Evolutionary conservation across 495 filamentous ascomycete genomes (phyloP).

Genomic region (Tuber microsphaerosporum): DNA sequence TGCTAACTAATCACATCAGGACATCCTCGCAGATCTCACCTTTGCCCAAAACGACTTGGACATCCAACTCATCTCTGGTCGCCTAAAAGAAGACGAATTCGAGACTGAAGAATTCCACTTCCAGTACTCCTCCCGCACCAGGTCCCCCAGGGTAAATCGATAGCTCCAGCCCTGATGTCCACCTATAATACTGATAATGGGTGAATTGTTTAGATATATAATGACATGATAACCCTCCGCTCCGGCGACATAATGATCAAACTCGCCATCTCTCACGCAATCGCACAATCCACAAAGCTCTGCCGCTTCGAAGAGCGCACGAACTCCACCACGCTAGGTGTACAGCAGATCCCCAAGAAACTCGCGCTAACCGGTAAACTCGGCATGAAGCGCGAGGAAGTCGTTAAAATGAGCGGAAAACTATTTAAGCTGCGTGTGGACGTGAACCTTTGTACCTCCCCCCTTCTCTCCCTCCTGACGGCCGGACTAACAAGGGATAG

Average conservation of each 20-base stretch:
- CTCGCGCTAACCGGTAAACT: conserved; percentile 83
- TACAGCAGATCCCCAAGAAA: conserved; percentile 80
- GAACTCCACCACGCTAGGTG: conserved; percentile 86
- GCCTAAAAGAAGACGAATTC: conserved; percentile 62
- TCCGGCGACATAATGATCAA: conserved; percentile 99
- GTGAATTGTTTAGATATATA: conserved; percentile 55
- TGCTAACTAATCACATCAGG: conserved; percentile 41
- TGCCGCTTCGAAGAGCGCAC: conserved; percentile 96
- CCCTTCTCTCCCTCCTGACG: background rate
- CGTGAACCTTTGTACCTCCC: conserved; percentile 83
- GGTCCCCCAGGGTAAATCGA: conserved; percentile 59
- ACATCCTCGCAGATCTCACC: conserved; percentile 88
- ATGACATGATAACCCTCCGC: conserved; percentile 97
- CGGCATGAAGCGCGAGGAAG: conserved; percentile 85
- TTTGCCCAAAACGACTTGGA: conserved; percentile 60
- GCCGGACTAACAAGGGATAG: conserved; percentile 45
- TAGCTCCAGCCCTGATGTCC: background rate
- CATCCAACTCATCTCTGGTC: conserved; percentile 42
- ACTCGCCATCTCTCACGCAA: conserved; percentile 90
- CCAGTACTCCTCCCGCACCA: conserved; percentile 79
- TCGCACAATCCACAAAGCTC: conserved; percentile 94
- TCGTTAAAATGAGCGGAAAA: conserved; percentile 80
- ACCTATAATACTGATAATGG: background rate
- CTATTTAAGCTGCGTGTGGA: conserved; percentile 92
- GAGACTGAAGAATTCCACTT: conserved; percentile 99